Percentiles rank a stretch among this genome's conserved stretches.
Conservation (phyloP, 805 yeast species). For the Pichia nanzhaoensis region DNA sequence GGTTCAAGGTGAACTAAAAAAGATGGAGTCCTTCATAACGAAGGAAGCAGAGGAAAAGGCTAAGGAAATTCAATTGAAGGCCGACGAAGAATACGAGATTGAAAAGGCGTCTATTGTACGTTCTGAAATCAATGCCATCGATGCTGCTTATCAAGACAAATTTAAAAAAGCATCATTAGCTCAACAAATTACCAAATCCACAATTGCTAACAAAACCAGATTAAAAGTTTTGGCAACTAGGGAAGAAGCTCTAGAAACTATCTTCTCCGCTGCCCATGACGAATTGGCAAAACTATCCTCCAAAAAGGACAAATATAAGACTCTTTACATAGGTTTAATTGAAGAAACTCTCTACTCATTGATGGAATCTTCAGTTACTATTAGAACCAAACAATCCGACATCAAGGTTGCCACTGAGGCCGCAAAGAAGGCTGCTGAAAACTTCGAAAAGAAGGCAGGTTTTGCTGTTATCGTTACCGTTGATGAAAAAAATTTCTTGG, state of each 20-base stretch:
- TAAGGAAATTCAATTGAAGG: conserved; percentile 88
- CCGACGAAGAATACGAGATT: conserved; percentile 97
- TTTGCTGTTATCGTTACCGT: conserved; percentile 48
- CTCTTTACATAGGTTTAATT: conserved; percentile 67
- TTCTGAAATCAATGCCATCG: conserved; percentile 84
- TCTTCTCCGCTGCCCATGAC: conserved; percentile 62
- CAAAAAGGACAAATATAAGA: conserved; percentile 54
- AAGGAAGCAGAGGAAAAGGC: conserved; percentile 99
- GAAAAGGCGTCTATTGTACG: conserved; percentile 95
- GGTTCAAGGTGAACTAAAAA: conserved; percentile 92
- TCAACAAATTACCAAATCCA: conserved; percentile 93
- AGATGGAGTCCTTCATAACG: conserved; percentile 97
- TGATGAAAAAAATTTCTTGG: conserved; percentile 51
- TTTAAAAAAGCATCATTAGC: conserved; percentile 87
- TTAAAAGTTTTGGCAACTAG: conserved; percentile 82
- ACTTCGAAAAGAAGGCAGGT: conserved; percentile 57
- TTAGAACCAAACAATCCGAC: conserved; percentile 66
- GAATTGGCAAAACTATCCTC: conserved; percentile 54
- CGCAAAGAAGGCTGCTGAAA: conserved; percentile 50
- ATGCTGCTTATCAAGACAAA: conserved; percentile 68
- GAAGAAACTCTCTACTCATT: conserved; percentile 70
- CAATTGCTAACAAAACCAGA: conserved; percentile 92
- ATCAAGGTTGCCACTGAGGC: conserved; percentile 55
- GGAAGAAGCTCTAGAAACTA: conserved; percentile 68
- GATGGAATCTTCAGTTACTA: conserved; percentile 60